Evolutionary conservation across 345 rosid genomes (phyloP).

Genomic region (Salix exigua): DNA sequence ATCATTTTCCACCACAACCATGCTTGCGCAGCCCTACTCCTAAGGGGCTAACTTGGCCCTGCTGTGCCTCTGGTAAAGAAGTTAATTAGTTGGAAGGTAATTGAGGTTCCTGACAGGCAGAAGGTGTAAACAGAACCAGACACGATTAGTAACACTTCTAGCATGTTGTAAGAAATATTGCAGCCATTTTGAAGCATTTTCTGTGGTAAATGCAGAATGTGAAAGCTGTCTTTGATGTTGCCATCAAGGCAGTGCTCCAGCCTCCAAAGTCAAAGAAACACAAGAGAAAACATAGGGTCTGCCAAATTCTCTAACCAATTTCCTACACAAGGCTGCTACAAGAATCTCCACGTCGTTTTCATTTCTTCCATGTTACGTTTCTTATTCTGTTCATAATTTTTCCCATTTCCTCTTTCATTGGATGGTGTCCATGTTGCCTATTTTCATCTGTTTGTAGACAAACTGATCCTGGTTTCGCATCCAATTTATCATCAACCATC

Average conservation of each 20-base stretch:
- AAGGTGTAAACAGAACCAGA: no score
- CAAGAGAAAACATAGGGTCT: conserved; percentile 40
- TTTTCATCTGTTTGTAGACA: not conserved
- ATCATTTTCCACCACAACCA: no score
- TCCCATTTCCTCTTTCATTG: not conserved
- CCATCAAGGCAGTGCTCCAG: conserved; percentile 72
- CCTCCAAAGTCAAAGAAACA: conserved; percentile 65
- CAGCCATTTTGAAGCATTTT: not conserved
- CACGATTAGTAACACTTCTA: not conserved
- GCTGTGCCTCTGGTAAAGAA: not conserved
- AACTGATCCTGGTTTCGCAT: not conserved
- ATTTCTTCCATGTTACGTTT: not conserved
- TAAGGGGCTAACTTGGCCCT: not conserved
- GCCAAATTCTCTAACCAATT: conserved; percentile 44
- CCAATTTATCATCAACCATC: not conserved
- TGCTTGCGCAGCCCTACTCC: no score
- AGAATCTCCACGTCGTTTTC: not conserved
- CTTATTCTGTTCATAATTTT: not conserved
- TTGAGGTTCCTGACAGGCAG: no score
- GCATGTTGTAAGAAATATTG: not conserved
- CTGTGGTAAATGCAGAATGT: conserved; percentile 50
- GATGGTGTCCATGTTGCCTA: not conserved
- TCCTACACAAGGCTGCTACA: not conserved
- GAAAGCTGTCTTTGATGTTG: conserved; percentile 75
- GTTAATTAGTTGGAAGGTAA: no score